Evolutionary conservation across 1,284 basidiomycete genomes (phyloP).

Genomic region (Afroboletus lepidellus): DNA sequence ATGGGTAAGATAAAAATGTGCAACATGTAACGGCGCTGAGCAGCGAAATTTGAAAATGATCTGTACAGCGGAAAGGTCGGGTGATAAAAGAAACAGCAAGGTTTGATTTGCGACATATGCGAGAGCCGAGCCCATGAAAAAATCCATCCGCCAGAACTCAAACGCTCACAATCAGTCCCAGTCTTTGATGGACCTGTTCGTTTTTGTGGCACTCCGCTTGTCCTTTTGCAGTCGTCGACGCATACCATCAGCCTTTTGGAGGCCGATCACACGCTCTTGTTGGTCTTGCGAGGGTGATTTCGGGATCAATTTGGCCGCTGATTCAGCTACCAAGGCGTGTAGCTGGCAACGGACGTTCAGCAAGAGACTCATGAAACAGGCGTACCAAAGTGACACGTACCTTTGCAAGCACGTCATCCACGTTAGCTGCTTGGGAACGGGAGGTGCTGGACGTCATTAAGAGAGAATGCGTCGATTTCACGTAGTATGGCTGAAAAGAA

Average conservation of each 20-base stretch:
- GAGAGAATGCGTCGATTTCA: constrained; percentile 60
- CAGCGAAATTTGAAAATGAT: too few relatives aligned
- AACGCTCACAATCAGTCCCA: constrained; percentile 21
- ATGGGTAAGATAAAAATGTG: too few relatives aligned
- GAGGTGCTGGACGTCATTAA: constrained; percentile 63
- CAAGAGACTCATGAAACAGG: not conserved
- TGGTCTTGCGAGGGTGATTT: constrained; percentile 58
- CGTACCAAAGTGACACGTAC: constrained; percentile 36
- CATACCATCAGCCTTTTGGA: constrained; percentile 46
- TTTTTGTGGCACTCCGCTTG: constrained; percentile 47
- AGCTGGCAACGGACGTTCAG: constrained; percentile 41
- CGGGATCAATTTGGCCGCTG: constrained; percentile 46
- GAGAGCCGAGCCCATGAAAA: too few relatives aligned
- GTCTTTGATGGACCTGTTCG: constrained; percentile 31
- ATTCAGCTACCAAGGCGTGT: constrained; percentile 49
- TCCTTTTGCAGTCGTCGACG: constrained; percentile 52
- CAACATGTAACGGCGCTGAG: too few relatives aligned
- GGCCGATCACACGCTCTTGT: constrained; percentile 48
- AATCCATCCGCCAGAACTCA: too few relatives aligned
- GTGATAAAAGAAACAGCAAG: too few relatives aligned
- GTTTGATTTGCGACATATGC: too few relatives aligned
- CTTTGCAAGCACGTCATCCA: constrained; percentile 69
- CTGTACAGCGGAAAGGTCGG: too few relatives aligned
- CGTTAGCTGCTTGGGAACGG: constrained; percentile 74
- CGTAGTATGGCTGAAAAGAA: constrained; percentile 56